These are phyloP conservation scores for Venturia oleaginea DNA, from an alignment of 2,329 filamentous ascomycete genomes.

Conservation along the genomic window DNA sequence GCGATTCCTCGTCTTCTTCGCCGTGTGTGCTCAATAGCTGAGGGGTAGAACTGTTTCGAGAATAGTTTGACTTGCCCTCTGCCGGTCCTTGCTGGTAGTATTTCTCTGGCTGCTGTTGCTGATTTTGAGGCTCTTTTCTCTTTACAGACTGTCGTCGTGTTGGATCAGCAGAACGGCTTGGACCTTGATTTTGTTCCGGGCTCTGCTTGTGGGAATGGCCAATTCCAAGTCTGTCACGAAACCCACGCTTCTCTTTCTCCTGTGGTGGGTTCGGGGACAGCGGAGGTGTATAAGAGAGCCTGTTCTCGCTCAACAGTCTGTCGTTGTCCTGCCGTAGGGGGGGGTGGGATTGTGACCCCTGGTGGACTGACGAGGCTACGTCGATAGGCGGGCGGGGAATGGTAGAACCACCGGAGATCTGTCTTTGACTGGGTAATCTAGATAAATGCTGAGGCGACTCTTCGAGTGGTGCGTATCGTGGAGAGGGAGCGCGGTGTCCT, in stretches of 20 bases:
- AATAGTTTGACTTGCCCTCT: slow-evolving; percentile 15
- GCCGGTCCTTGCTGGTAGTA: slow-evolving; percentile 14
- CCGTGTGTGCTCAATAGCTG: slow-evolving; percentile 22
- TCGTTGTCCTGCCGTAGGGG: neutral
- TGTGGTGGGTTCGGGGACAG: slow-evolving; percentile 18
- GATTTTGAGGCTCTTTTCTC: slow-evolving; percentile 21
- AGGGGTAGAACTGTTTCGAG: slow-evolving; percentile 15
- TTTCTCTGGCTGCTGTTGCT: slow-evolving; percentile 22
- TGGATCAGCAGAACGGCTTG: slow-evolving; percentile 16
- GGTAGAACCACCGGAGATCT: neutral
- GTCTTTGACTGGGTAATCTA: neutral
- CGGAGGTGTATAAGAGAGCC: slow-evolving; percentile 13
- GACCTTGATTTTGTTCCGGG: neutral
- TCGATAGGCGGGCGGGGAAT: slow-evolving; percentile 4
- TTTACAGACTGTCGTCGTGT: slow-evolving; percentile 27
- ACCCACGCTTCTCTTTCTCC: slow-evolving; percentile 19
- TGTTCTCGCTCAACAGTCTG: slow-evolving; percentile 6
- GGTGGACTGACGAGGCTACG: slow-evolving; percentile 8
- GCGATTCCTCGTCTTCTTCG: slow-evolving; percentile 20
- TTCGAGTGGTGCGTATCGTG: neutral
- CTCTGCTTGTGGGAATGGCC: slow-evolving; percentile 13
- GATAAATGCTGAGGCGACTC: neutral
- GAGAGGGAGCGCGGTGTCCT: slow-evolving; percentile 2
- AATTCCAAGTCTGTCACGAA: slow-evolving; percentile 17
- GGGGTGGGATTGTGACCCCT: neutral